Evolutionary conservation across 345 rosid genomes (phyloP).

Genomic region (Gossypium herbaceum): DNA sequence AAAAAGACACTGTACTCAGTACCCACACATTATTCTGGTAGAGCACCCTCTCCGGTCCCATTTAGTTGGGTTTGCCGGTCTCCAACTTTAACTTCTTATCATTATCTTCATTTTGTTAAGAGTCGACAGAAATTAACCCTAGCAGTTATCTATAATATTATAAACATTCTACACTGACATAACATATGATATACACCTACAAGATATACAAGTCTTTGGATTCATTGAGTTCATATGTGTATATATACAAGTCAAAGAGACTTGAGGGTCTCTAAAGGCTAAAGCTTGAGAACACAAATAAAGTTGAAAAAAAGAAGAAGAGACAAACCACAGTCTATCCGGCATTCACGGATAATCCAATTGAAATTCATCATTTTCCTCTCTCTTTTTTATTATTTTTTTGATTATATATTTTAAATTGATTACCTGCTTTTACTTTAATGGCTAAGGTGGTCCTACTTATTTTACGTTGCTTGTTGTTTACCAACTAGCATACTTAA

Average conservation of each 20-base stretch:
- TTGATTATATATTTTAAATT: neutral
- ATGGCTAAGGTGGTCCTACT: neutral
- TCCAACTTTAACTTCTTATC: neutral
- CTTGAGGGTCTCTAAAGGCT: neutral
- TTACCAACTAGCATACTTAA: neutral
- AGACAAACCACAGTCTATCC: neutral
- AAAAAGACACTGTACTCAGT: neutral
- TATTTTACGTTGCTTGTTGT: neutral
- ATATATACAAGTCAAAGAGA: neutral
- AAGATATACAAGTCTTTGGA: neutral
- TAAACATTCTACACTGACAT: neutral
- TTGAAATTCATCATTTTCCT: neutral
- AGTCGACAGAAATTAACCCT: neutral
- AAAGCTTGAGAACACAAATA: neutral
- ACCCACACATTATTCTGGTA: neutral
- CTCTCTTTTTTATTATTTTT: neutral
- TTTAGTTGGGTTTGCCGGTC: neutral
- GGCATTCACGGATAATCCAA: neutral
- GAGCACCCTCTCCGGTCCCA: neutral
- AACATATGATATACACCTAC: neutral
- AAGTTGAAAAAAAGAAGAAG: neutral
- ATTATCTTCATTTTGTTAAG: neutral
- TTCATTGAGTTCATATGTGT: neutral
- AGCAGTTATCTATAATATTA: neutral
- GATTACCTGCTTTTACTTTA: no score